Evolutionary conservation across 768 basidiomycete species (phyloP).

Genomic region (Fibroporia radiculosa): DNA sequence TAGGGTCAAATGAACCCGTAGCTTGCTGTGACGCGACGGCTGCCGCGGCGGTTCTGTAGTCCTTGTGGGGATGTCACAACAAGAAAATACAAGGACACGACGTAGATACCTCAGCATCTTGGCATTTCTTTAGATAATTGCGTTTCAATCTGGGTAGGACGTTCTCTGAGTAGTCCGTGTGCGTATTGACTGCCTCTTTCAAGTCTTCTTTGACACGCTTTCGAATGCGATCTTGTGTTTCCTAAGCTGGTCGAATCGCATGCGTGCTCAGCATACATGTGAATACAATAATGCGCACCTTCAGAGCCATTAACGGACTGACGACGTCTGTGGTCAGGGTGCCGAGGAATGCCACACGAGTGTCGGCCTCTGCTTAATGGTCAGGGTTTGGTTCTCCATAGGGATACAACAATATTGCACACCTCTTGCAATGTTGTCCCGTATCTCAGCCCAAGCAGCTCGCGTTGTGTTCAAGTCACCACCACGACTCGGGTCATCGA

Average conservation of each 20-base stretch:
- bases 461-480: slow-evolving; percentile 54
- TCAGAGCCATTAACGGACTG: slow-evolving; percentile 55
- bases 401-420: slow-evolving; percentile 14
- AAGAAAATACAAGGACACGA: background rate
- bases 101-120: slow-evolving; percentile 65
- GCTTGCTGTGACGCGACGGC: slow-evolving; percentile 33
- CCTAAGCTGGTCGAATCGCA: slow-evolving; percentile 38
- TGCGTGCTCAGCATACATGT: background rate
- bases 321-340: slow-evolving; percentile 72
- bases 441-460: slow-evolving; percentile 74
- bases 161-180: slow-evolving; percentile 75
- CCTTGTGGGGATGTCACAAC: slow-evolving; percentile 31
- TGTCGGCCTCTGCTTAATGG: slow-evolving; percentile 69
- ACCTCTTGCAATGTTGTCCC: slow-evolving; percentile 84
- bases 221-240: slow-evolving; percentile 86
- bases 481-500: slow-evolving; percentile 53
- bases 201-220: slow-evolving; percentile 89
- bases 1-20: slow-evolving; percentile 18
- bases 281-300: slow-evolving; percentile 32
- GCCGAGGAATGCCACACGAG: slow-evolving; percentile 69
- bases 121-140: slow-evolving; percentile 75
- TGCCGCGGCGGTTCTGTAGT: slow-evolving; percentile 52
- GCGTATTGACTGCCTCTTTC: slow-evolving; percentile 67
- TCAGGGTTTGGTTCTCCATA: background rate
- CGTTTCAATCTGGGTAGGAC: slow-evolving; percentile 76